phyloP scores from a whole-genome alignment of 1,284 basidiomycete species.

The Kalmanozyma brasiliensis region DNA sequence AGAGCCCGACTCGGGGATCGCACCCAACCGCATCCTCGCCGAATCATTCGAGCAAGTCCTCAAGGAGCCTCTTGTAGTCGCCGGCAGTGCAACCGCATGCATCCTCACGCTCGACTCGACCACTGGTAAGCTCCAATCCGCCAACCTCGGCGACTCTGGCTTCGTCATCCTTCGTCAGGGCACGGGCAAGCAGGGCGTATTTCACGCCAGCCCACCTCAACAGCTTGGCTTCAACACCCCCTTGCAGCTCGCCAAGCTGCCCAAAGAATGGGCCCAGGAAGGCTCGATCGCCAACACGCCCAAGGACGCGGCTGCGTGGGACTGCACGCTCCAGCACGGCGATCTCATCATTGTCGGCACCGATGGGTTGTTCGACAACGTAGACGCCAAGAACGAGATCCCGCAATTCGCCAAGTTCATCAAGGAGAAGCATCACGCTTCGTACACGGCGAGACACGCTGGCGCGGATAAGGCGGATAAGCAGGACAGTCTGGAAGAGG shows the following conservation, averaged over 20 bases:
- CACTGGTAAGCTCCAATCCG: slow-evolving; percentile 79
- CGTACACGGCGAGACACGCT: slow-evolving; percentile 24
- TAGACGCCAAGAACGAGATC: slow-evolving; percentile 75
- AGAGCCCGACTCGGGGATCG: slow-evolving; percentile 10
- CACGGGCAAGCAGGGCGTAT: slow-evolving; percentile 56
- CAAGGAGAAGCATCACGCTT: slow-evolving; percentile 60
- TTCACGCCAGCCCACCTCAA: slow-evolving; percentile 57
- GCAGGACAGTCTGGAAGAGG: slow-evolving; percentile 52
- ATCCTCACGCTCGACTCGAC: slow-evolving; percentile 80
- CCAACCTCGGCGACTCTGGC: slow-evolving; percentile 90
- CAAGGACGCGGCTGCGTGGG: slow-evolving; percentile 52
- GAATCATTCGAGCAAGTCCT: slow-evolving; percentile 79
- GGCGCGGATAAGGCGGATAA: slow-evolving; percentile 11
- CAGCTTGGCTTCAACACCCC: slow-evolving; percentile 66
- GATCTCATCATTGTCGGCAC: slow-evolving; percentile 73
- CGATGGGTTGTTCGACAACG: slow-evolving; percentile 87
- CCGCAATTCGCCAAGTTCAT: slow-evolving; percentile 62
- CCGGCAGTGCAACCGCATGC: slow-evolving; percentile 87
- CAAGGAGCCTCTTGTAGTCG: slow-evolving; percentile 77
- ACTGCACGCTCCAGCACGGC: slow-evolving; percentile 54
- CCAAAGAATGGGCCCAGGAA: slow-evolving; percentile 43
- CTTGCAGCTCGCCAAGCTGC: slow-evolving; percentile 65
- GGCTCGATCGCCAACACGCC: slow-evolving; percentile 58
- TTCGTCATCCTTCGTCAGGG: slow-evolving; percentile 75
- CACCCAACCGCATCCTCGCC: slow-evolving; percentile 74